Evolutionary conservation across 2,329 filamentous ascomycete species (phyloP).

Genomic region (Nigrospora oryzae): DNA sequence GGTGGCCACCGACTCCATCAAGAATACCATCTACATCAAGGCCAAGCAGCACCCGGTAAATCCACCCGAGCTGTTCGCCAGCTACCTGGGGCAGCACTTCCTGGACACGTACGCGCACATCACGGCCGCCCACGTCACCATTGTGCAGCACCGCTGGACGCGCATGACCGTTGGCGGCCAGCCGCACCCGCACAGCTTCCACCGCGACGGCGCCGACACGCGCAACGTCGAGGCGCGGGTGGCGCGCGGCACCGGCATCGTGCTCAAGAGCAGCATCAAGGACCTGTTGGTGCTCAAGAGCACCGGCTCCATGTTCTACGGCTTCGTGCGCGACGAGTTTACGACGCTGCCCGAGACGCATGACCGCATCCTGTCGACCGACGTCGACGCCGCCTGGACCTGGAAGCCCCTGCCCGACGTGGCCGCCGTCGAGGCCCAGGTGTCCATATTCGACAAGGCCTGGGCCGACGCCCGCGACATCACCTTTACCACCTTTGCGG

Average conservation of each 20-base stretch:
- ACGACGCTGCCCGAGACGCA: conserved; percentile 84
- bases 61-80: conserved; percentile 86
- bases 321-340: conserved; percentile 88
- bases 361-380: conserved; percentile 92
- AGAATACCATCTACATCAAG: conserved; percentile 93
- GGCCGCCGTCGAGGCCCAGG: conserved; percentile 55
- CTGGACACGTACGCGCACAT: conserved; percentile 84
- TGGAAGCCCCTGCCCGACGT: conserved; percentile 68
- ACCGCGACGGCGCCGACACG: conserved; percentile 81
- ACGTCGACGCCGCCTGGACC: conserved; percentile 78
- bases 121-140: conserved; percentile 69
- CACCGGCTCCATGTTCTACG: conserved; percentile 92
- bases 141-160: conserved; percentile 85
- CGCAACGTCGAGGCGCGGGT: conserved; percentile 71
- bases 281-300: conserved; percentile 89
- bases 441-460: conserved; percentile 66
- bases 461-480: conserved; percentile 72
- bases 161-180: conserved; percentile 80
- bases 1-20: conserved; percentile 95
- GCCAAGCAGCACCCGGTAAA: conserved; percentile 90
- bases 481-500: conserved; percentile 86
- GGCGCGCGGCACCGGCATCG: conserved; percentile 59
- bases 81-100: conserved; percentile 81
- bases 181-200: conserved; percentile 91
- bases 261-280: conserved; percentile 68